Base-by-base conservation (phyloP, 768 basidiomycete genomes). In the Austroboletus festivus region DNA sequence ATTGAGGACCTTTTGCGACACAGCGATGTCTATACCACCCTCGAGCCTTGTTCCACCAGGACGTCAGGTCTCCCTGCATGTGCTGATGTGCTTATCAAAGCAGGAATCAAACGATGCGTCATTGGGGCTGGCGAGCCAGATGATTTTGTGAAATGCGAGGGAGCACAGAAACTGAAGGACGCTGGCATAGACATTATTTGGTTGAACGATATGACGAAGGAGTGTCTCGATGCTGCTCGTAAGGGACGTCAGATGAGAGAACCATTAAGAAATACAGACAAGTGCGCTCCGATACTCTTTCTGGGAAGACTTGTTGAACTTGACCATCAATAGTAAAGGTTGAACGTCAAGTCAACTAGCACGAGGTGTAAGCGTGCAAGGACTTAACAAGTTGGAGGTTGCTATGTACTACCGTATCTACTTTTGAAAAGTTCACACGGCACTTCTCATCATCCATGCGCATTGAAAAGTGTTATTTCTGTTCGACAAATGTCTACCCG, bases 391-490 rank as follows among this genome's bases (percentile, higher is more conserved):
- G n/a, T n/a, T n/a, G n/a, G n/a, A n/a, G n/a, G n/a, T n/a, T n/a
- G n/a, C n/a, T n/a, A n/a, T n/a, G n/a, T n/a, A n/a, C n/a, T n/a
- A n/a, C n/a, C n/a, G n/a, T n/a, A n/a, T n/a, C n/a, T n/a, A n/a
- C n/a, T n/a, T n/a, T n/a, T n/a, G n/a, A n/a, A n/a, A 35, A 31
- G 41, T 67, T 67, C 65, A 47, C 65, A 68, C 67, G 64, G 23
- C 10, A 31, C 11, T 41, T 48, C n/a, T 13, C 31, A 10, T 13
- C 15, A 7, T 11, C 31, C 59, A 94, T 96, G 93, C 82, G 93
- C 62, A 87, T 97, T 55, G 95, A 96, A 74, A 94, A 94, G 76
- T 98, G 95, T 67, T 97, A 95, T 67, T 98, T 99, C 69, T 99
- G 95, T 74, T 96, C 93, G 26, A 90, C 89, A 49, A 94, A 79